Base-by-base conservation (phyloP, 75 land plant species). In the Cryptomeria japonica region DNA sequence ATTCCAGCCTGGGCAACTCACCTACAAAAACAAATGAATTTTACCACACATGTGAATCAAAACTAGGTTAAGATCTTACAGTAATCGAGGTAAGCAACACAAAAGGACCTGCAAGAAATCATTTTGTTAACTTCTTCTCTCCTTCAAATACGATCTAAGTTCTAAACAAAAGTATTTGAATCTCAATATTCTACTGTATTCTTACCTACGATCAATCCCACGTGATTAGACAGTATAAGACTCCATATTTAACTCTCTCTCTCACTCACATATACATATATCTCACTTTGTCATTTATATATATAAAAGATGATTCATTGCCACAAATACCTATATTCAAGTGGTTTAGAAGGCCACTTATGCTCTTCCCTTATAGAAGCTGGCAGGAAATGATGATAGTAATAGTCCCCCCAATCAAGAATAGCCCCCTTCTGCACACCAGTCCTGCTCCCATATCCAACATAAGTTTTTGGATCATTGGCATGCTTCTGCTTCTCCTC, bases 371-470 rank as follows among this genome's bases (percentile, higher is more conserved):
- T 83, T 36, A 70, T 41, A 25, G 77, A 49, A n/a, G 68, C 25
- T 22, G 89, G 89, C 56, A 77, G 61, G 31, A 76, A 31, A 18
- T 86, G 77, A 56, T 87, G 88, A 78, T 42, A 86, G 76, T 87
- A 89, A 73, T 89, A 89, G n/a, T 89, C 90, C 4, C 90, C 90
- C 90, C 90, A 89, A 16, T 89, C 90, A 28, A 89, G 88, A 19
- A 87, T 51, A 7, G 88, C 90, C 2, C 88, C 85, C 31, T 89
- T 80, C 46, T 87, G 39, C 3, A 87, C 85, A 19, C 90, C 90
- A 32, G 83, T 47, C 73, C 88, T 38, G 15, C 90, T 89, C 25
- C 90, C 90, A 61, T 89, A 89, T 22, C 90, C 90, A 38, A 87
- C 90, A 28, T 86, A 87, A 39, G 89, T 47, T 36, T 39, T 18